phyloP scores from a whole-genome alignment of 2,329 filamentous ascomycete genomes.

The Dothistroma pini region DNA sequence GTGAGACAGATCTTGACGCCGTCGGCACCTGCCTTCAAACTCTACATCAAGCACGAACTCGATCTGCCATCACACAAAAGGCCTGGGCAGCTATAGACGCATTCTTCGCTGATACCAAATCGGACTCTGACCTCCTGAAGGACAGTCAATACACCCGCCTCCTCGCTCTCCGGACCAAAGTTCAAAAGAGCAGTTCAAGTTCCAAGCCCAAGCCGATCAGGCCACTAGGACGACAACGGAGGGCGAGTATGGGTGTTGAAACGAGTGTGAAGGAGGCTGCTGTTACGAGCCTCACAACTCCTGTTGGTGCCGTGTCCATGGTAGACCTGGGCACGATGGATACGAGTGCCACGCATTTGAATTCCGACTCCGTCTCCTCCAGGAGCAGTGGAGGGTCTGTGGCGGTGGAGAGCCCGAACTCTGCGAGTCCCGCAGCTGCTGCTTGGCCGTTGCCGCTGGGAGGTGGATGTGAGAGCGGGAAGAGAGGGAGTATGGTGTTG shows the following conservation, averaged over 20 bases:
- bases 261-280: background rate
- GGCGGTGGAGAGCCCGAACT: background rate
- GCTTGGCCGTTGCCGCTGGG: background rate
- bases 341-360: background rate
- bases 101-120: constrained; percentile 13
- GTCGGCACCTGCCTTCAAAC: constrained; percentile 14
- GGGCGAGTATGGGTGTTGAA: background rate
- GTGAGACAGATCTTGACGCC: constrained; percentile 17
- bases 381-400: background rate
- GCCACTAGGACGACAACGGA: background rate
- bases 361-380: background rate
- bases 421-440: background rate
- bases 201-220: background rate
- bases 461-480: background rate
- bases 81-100: constrained; percentile 12
- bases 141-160: background rate
- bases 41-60: constrained; percentile 9
- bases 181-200: background rate
- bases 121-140: background rate
- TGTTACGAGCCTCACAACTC: background rate
- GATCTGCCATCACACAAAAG: constrained; percentile 9
- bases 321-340: background rate
- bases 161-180: background rate
- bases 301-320: background rate
- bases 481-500: background rate